Evolutionary conservation across 495 filamentous ascomycete genomes (phyloP).

Genomic region (Penicillium dipodomyicola): DNA sequence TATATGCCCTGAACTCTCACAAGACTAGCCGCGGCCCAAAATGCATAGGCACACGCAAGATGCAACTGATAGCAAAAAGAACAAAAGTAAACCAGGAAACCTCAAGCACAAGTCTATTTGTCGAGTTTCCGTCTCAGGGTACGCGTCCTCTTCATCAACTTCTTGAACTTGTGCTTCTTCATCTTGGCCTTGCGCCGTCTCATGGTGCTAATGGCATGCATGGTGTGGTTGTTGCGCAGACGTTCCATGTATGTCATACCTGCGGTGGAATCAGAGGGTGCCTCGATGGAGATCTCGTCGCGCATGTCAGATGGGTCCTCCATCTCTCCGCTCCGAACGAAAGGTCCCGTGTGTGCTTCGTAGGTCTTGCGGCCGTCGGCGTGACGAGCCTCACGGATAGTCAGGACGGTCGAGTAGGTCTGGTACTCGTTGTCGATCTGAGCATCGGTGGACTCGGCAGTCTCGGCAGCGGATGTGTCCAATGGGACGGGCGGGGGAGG

Average conservation of each 20-base stretch:
- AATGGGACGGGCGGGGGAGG: constrained; percentile 69
- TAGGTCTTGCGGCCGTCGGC: constrained; percentile 66
- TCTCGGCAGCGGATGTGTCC: constrained; percentile 26
- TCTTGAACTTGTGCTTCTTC: constrained; percentile 99
- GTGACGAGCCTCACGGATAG: constrained; percentile 73
- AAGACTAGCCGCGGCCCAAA: constrained; percentile 23
- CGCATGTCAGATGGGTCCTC: constrained; percentile 33
- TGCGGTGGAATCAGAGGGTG: constrained; percentile 26
- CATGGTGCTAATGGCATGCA: constrained; percentile 77
- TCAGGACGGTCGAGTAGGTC: constrained; percentile 75
- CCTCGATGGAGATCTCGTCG: constrained; percentile 35
- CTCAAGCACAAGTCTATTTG: constrained; percentile 32
- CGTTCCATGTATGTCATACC: constrained; percentile 45
- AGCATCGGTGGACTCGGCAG: constrained; percentile 22
- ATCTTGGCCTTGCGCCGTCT: constrained; percentile 90
- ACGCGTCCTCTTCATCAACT: constrained; percentile 88
- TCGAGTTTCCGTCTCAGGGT: constrained; percentile 87
- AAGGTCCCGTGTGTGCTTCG: constrained; percentile 46
- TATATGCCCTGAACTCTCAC: constrained; percentile 28
- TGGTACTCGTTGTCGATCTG: constrained; percentile 40
- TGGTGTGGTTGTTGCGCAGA: constrained; percentile 36
- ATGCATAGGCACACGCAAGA: constrained; percentile 30
- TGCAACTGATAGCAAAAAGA: constrained; percentile 24
- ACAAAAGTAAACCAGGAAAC: constrained; percentile 14
- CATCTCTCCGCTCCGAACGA: constrained; percentile 37